Evolutionary conservation across 345 rosid species (phyloP).

Genomic region (Pistacia integerrima): DNA sequence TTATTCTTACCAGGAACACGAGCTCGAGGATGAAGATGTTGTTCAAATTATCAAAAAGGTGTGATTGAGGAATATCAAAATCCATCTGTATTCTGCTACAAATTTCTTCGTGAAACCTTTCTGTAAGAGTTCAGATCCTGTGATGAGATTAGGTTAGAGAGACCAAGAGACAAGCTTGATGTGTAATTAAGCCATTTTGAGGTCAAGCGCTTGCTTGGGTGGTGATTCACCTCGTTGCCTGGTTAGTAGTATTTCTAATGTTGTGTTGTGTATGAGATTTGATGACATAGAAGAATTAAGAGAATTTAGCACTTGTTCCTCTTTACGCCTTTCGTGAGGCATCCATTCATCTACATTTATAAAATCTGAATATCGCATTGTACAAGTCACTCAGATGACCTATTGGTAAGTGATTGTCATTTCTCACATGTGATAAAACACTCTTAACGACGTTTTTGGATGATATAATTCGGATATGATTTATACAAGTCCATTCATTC

Average conservation of each 20-base stretch:
- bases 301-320: not conserved
- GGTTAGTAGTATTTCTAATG: not conserved
- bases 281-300: not conserved
- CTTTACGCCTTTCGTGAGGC: not conserved
- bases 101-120: not conserved
- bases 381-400: too few relatives aligned
- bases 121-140: not conserved
- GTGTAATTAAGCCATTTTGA: constrained; percentile 24
- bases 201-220: constrained; percentile 15
- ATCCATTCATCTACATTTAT: too few relatives aligned
- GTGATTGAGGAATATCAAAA: constrained; percentile 23
- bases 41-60: constrained; percentile 96
- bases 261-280: constrained; percentile 2
- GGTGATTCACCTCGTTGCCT: not conserved
- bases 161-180: constrained; percentile 26
- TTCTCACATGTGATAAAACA: too few relatives aligned
- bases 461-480: too few relatives aligned
- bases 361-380: too few relatives aligned
- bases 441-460: too few relatives aligned
- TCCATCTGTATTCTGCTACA: not conserved
- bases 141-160: constrained; percentile 11
- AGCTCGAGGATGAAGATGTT: constrained; percentile 97
- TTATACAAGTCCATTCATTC: too few relatives aligned
- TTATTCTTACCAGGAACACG: constrained; percentile 75
- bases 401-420: too few relatives aligned